These are phyloP conservation scores for Vicia sativa DNA, from an alignment of 306 rosid species.

Conservation along the genomic window DNA sequence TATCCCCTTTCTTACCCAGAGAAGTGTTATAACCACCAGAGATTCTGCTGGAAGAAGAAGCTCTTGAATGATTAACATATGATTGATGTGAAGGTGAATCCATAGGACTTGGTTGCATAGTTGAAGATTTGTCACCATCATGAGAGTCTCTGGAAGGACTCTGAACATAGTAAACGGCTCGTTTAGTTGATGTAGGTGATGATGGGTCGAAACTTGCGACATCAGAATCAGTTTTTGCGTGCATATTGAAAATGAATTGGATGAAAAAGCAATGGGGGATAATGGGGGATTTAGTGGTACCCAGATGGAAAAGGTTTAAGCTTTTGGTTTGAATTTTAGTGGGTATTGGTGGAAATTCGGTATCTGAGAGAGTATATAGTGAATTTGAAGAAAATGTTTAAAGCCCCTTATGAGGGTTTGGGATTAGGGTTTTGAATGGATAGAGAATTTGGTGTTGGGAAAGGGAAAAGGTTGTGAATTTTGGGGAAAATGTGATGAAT, in stretches of 20 bases:
- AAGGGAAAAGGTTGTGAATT: no score
- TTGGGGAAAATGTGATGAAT: neutral
- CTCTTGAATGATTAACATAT: constrained; percentile 64
- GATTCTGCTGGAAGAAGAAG: constrained; percentile 69
- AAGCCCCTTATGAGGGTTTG: neutral
- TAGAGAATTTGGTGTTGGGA: neutral
- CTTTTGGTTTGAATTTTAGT: constrained; percentile 13
- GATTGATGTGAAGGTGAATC: constrained; percentile 79
- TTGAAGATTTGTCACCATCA: constrained; percentile 76
- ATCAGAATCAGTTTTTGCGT: constrained; percentile 75
- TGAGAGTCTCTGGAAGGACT: constrained; percentile 82
- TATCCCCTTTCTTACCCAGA: constrained; percentile 38
- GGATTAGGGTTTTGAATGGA: neutral
- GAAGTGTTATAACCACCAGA: constrained; percentile 66
- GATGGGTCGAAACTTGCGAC: constrained; percentile 69
- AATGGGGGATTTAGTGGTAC: constrained; percentile 25
- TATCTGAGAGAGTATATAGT: neutral
- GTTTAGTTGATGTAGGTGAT: constrained; percentile 70
- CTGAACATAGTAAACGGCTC: constrained; percentile 64
- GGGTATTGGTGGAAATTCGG: neutral
- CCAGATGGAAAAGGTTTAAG: constrained; percentile 19
- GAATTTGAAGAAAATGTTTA: neutral
- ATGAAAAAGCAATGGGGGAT: neutral
- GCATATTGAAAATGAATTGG: constrained; percentile 46
- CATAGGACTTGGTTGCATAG: constrained; percentile 66